Base-by-base conservation (phyloP, 2,329 filamentous ascomycete species). In the Curvularia spicifera region DNA sequence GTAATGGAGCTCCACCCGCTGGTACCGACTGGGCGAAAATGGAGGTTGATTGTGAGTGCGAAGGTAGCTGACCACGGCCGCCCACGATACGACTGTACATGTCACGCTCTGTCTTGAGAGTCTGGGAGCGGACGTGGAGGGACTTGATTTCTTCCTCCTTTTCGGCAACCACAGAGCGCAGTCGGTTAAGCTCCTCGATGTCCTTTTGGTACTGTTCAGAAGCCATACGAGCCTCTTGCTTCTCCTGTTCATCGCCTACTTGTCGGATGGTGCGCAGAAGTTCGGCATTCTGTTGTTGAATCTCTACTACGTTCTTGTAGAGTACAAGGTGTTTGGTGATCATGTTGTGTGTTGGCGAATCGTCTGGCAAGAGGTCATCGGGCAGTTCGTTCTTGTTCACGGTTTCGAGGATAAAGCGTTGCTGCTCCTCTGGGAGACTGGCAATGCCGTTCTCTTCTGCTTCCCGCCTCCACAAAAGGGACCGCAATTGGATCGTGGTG, bases 61-160 rank as follows among this genome's bases (percentile, higher is more conserved):
- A 82, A 74, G 79, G 88, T 77, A 84, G 57, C 57, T 87, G 85
- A 18, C 87, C 86, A 57, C 87, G 84, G 61, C 95, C 91, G 66
- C 94, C 91, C 29, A 97, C 85, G 82, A 98, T 93, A 51, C 93
- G 92, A 22, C 94, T 89, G 88, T 97, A 98, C 87, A 97, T 97
- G 74, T 99, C 94, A 61, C 95, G 89, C 79, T 99, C 95, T 69
- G 93, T 91, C 74, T 95, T 92, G 76, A 96, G 97, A 75, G 91
- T 96, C 80, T 97, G 91, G 63, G 93, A 91, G 56, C 93, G 91
- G 29, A 90, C 87, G 43, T 90, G 87, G 65, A 97, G 89, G 12
- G 90, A 90, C 66, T 89, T 87, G 51, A 96, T 87, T 73, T 97
- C 93, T 64, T 97, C 94, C 57, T 91, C 88, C 76, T 88, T 94